Evolutionary conservation across 768 basidiomycete species (phyloP).

Genomic region (Lentinula lateritia): DNA sequence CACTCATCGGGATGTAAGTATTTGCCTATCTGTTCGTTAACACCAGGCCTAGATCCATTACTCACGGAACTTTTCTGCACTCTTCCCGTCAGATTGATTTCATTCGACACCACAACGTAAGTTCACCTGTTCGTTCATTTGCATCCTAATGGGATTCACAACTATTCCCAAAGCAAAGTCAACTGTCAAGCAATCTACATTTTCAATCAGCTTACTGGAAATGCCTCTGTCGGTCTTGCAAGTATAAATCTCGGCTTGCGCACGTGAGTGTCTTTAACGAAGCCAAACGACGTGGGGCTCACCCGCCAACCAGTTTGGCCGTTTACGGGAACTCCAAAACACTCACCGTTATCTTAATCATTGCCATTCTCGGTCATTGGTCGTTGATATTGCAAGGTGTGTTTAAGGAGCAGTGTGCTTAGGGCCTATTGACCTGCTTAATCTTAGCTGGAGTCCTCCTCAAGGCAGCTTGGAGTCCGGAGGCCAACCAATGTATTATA

Average conservation of each 20-base stretch:
- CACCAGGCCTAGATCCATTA: constrained; percentile 6
- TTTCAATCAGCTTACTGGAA: constrained; percentile 60
- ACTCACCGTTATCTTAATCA: constrained; percentile 45
- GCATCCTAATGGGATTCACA: not conserved
- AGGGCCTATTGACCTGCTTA: not conserved
- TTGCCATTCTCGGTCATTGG: constrained; percentile 66
- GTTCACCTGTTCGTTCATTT: constrained; percentile 6
- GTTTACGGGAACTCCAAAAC: constrained; percentile 55
- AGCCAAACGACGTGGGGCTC: not conserved
- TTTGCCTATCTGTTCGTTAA: constrained; percentile 2
- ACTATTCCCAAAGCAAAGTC: constrained; percentile 30
- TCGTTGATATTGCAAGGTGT: constrained; percentile 63
- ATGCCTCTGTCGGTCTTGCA: constrained; percentile 62
- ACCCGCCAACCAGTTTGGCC: constrained; percentile 44
- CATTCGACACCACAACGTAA: constrained; percentile 52
- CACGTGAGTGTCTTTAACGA: constrained; percentile 41
- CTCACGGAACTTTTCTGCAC: constrained; percentile 4
- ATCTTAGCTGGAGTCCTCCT: constrained; percentile 45
- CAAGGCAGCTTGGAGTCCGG: constrained; percentile 49
- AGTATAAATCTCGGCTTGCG: constrained; percentile 66
- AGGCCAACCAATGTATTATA: constrained; percentile 47
- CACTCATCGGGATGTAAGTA: constrained; percentile 65
- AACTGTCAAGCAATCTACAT: constrained; percentile 68
- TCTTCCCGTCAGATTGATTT: constrained; percentile 36
- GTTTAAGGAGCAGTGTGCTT: not conserved